Evolutionary conservation across 2,329 filamentous ascomycete genomes (phyloP), one percentile per base, ranked within the genome.

Genomic region (Curvularia verruculosa): DNA sequence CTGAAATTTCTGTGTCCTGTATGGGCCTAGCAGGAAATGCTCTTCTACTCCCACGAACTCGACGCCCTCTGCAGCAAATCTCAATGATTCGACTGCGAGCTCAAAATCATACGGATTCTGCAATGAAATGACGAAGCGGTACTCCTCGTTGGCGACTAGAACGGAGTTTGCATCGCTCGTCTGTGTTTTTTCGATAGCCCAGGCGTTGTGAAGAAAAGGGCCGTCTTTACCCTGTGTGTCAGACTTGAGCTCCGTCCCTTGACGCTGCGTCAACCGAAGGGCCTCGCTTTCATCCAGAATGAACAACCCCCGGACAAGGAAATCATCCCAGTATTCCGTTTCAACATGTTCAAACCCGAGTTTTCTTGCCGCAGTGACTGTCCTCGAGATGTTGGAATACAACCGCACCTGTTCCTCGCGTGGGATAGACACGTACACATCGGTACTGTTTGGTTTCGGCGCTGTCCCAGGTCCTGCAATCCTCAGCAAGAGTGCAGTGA

Each of bases 321-420:
- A 98, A 69, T 96, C 92, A 74, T 99, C 95, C 95, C 95, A 99
- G 72, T 97, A 99, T 65, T 95, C 90, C 5, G 92, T 92, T 50
- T 87, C 83, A 40, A 94, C 77, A 54, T 89, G 79, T 5, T 84
- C 80, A 26, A 92, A 79, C 0, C 92, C 92, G 24, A 97, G 78
- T 57, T 90, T 88, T 58, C 85, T 85, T 0, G 90, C 89, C n/a
- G 95, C 85, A 29, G 83, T 85, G 28, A 93, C 86, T 0, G 93
- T 96, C 60, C 94, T 89, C 34, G 88, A 86, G 57, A 99, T 93
- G 65, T 94, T 96, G 43, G 90, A 90, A 45, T 88, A 83, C n/a
- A 98, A 81, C 24, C 90, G 87, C 21, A 90, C 81, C 77, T 99
- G 95, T 70, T 98, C 95, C 54, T 98, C 93, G 51, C 85, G 84